These are phyloP conservation scores for Nicotiana paniculata DNA, from an alignment of 257 asterid genomes.

Conservation along the genomic window DNA sequence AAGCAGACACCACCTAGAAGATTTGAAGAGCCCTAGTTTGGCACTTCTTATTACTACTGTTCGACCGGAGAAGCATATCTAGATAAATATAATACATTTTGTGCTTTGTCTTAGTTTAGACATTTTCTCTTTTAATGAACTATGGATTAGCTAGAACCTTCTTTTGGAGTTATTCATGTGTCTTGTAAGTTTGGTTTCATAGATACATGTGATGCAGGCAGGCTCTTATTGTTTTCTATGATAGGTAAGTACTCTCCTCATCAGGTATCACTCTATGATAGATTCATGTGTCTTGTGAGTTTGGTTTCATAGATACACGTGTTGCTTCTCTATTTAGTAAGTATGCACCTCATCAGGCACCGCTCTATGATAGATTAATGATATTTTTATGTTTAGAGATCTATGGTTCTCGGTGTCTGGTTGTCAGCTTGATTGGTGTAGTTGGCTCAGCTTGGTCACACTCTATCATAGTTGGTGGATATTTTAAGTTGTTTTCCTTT, in stretches of 20 bases:
- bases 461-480: background rate
- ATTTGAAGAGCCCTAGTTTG: conserved; percentile 41
- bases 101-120: conserved; percentile 13
- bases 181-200: background rate
- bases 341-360: background rate
- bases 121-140: background rate
- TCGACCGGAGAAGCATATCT: conserved; percentile 14
- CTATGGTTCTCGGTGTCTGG: background rate
- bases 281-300: background rate
- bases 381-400: background rate
- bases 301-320: background rate
- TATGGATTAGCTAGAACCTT: conserved; percentile 8
- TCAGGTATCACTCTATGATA: background rate
- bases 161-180: background rate
- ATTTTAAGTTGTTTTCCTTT: background rate
- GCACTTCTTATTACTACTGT: conserved; percentile 9
- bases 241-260: background rate
- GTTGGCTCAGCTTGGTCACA: background rate
- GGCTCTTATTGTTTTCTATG: background rate
- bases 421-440: background rate
- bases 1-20: conserved; percentile 52
- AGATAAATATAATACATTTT: conserved; percentile 3
- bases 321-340: background rate
- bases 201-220: background rate
- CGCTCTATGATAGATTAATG: background rate